Evolutionary conservation across 108 stramenopile genomes (phyloP), one percentile per base, ranked within the genome.

Genomic region (Mediolabrus comicus): DNA sequence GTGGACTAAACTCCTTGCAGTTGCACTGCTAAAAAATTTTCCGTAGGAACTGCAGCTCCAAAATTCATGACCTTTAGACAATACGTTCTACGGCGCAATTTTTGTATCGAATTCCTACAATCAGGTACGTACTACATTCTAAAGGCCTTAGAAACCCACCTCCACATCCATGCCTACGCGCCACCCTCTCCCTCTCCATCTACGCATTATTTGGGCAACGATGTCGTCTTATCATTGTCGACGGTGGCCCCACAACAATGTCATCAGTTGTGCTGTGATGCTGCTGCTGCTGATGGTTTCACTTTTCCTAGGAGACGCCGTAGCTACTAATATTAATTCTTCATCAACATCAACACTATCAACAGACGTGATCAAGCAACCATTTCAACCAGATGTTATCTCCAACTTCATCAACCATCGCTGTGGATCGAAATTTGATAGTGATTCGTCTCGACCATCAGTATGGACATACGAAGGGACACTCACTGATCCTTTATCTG

Each of bases 401-500:
- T 34, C 53, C 32, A 63, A 71, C 34, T 71, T 71, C 16, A 36
- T 71, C 0, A 53, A 16, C 10, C 46, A 62, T 11, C 53, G 71
- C 12, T 71, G 71, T 41, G 71, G 71, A 0, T 33, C 52, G 9
- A 29, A 30, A 34, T 49, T 49, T 9, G 22, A n/a, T n/a, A 19
- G 38, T 39, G 39, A 55, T 8, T 49, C 60, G 14, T 4, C 29
- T 39, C 58, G 59, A 14, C 24, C 27, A 14, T 62, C 69, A 13
- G 19, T 80, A 31, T 84, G 83, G 83, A 17, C 62, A 4, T 84
- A 84, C 49, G 61, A 77, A 65, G 83, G 83, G 36, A 53, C 59
- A 25, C 49, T 85, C 51, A 72, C 63, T 27, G 91, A 92, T 83
- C 91, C 91, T 34, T 53, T 86, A 56, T 81, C 84, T 35, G 91